Percentiles rank a stretch among this genome's conserved stretches.
Evolutionary conservation across 305 asterid species (phyloP).

Genomic region (Ilex paraguariensis): DNA sequence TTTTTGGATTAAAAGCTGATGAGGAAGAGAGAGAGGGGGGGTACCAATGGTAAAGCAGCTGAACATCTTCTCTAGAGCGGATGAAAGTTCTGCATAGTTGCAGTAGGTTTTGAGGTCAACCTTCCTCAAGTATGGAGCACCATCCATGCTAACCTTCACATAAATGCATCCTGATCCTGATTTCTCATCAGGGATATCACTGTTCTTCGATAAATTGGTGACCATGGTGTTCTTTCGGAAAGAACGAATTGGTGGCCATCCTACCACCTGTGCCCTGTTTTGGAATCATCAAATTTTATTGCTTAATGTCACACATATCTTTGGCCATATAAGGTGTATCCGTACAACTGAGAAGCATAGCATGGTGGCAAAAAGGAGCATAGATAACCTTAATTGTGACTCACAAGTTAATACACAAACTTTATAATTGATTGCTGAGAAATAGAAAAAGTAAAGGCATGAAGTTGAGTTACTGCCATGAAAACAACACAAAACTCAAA

Average conservation of each 20-base stretch:
- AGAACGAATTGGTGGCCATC: conserved; percentile 89
- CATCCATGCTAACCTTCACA: conserved; percentile 91
- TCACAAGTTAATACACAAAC: background rate
- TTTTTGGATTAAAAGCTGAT: too few relatives aligned
- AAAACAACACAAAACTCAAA: too few relatives aligned
- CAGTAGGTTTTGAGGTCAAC: conserved; percentile 63
- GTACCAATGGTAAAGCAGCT: conserved; percentile 85
- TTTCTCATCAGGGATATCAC: conserved; percentile 26
- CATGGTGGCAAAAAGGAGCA: too few relatives aligned
- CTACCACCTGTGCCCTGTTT: conserved; percentile 77
- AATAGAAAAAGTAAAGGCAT: background rate
- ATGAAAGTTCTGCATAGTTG: conserved; percentile 62
- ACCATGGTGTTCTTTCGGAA: conserved; percentile 63
- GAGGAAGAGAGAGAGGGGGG: background rate
- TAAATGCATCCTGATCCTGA: conserved; percentile 46
- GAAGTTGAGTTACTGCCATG: background rate
- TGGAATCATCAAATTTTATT: background rate
- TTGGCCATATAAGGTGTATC: too few relatives aligned
- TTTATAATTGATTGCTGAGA: background rate
- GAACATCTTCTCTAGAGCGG: conserved; percentile 91
- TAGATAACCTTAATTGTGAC: too few relatives aligned
- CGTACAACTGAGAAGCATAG: background rate
- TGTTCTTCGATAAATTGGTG: conserved; percentile 38
- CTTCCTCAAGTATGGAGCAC: conserved; percentile 92
- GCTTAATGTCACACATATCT: too few relatives aligned